A percentile compares a stretch with the other conserved stretches of the same genome.
Conservation (phyloP, 768 basidiomycete species). For the Naganishia vishniacii region DNA sequence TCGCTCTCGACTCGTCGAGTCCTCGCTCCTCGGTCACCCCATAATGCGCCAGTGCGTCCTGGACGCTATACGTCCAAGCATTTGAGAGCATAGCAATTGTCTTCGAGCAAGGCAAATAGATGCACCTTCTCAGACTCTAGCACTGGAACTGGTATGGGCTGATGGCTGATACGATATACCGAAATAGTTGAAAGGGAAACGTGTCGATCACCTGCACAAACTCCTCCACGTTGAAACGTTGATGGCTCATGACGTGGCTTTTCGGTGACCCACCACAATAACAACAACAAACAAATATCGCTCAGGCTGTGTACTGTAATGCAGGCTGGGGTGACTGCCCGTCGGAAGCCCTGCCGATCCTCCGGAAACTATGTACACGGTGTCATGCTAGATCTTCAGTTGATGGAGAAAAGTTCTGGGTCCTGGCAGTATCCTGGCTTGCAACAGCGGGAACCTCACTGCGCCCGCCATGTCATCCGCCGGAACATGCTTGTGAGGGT, state of each 20-base stretch:
- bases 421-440: no score
- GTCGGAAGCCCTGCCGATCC: no score
- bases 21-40: conserved; percentile 61
- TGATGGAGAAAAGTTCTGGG: no score
- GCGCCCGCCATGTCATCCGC: no score
- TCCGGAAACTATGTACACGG: no score
- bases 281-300: background rate
- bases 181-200: conserved; percentile 7
- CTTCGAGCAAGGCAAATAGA: no score
- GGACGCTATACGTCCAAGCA: conserved; percentile 71
- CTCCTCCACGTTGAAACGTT: conserved; percentile 4
- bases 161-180: background rate
- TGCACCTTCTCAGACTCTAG: no score
- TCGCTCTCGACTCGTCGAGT: conserved; percentile 62
- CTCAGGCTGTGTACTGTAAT: no score
- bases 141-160: background rate
- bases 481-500: background rate
- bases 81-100: conserved; percentile 37
- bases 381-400: no score
- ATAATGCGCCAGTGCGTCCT: conserved; percentile 68
- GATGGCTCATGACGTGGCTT: background rate
- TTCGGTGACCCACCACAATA: background rate
- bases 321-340: no score
- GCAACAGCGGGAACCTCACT: no score
- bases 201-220: background rate